Evolutionary conservation across 2,329 filamentous ascomycete genomes (phyloP), one percentile per base, ranked within the genome.

Genomic region (Fusarium pseudoanthophilum): DNA sequence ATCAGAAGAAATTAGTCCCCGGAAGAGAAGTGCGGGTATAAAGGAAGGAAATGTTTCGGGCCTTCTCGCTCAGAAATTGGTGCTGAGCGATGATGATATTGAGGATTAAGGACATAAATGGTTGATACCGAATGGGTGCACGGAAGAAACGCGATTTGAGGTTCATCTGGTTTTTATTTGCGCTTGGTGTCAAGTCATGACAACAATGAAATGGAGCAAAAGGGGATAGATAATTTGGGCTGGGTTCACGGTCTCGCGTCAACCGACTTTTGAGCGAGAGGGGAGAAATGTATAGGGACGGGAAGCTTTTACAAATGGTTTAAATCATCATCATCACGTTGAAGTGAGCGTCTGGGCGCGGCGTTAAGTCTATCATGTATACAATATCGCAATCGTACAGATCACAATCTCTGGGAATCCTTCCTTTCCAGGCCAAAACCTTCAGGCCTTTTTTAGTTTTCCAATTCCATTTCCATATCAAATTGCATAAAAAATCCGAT

Each of bases 11-110:
- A 71, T 79, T 20, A 86, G 83, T 34, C 87, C 87, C 1, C 81
- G 83, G 46, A 89, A 88, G 81, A 86, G 82, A 77, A 80, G 75
- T 32, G 71, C 81, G 21, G 80, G 82, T 4, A 83, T 85, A 71
- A 80, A 81, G 71, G 69, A 81, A 58, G 74, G 80, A 6, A 80
- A 78, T 15, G 79, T 84, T 49, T 82, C 82, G 5, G 82, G 84
- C 34, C 78, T 87, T 71, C 83, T 86, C 46, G 87, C 90, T 69
- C 89, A 91, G 80, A 92, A 92, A 76, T 82, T 95, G 72, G 89
- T 94, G 49, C 83, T 95, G 45, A 94, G 91, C 75, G 93, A 96
- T 78, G 93, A 96, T 82, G 93, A 96, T 84, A 95, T 96, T 79
- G 92, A 95, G 80, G 93, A 95, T 77, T 84, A 51, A n/a, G 32